Percentiles rank a stretch among this genome's conserved stretches.
Evolutionary conservation across 148 eudicot species (phyloP).

Genomic region (Vaccinium corymbosum): DNA sequence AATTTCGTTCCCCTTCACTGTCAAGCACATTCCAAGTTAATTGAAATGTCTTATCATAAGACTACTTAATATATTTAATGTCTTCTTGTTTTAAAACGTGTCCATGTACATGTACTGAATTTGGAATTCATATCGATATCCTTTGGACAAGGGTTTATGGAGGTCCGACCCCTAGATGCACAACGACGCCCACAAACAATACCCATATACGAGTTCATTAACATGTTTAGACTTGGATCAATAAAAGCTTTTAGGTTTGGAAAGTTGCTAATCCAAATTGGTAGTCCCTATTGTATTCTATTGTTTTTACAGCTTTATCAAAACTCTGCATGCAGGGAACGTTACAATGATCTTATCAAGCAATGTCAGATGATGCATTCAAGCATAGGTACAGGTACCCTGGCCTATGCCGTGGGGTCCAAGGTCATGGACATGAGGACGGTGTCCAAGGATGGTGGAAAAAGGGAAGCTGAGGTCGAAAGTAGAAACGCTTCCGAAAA

Average conservation of each 20-base stretch:
- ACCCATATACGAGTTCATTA: neutral
- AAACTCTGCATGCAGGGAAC: slow-evolving; percentile 55
- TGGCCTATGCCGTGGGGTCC: slow-evolving; percentile 89
- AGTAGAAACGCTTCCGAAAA: slow-evolving; percentile 42
- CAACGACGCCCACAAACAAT: neutral
- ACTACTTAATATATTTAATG: neutral
- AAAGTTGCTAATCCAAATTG: neutral
- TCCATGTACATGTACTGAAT: neutral
- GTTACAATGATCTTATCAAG: slow-evolving; percentile 74
- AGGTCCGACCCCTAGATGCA: neutral
- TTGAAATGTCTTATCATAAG: neutral
- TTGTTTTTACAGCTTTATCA: neutral
- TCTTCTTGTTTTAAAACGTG: neutral
- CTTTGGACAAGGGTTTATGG: neutral
- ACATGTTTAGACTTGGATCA: neutral
- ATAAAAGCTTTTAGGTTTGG: neutral
- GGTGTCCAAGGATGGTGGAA: slow-evolving; percentile 56
- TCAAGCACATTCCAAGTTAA: neutral
- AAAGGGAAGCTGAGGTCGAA: slow-evolving; percentile 52
- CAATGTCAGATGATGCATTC: slow-evolving; percentile 95
- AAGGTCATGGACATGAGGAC: slow-evolving; percentile 95
- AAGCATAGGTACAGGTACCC: slow-evolving; percentile 91
- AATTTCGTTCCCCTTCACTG: neutral
- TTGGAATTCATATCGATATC: neutral
- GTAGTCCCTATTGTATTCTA: neutral